Percentiles rank a stretch among this genome's conserved stretches.
phyloP scores from a whole-genome alignment of 345 rosid genomes.

The Camelina neglecta region DNA sequence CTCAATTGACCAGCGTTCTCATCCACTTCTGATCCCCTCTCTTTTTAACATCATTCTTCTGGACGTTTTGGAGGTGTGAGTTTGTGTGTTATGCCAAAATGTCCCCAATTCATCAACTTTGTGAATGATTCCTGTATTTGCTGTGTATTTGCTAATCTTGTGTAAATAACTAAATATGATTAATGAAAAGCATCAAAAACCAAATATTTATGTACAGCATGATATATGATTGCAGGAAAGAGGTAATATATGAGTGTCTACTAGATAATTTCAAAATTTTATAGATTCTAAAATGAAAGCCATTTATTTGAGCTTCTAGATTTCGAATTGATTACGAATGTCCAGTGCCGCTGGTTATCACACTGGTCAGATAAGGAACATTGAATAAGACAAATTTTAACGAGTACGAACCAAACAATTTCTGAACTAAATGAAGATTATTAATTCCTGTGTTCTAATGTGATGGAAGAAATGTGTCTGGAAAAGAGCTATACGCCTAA shows the following conservation, averaged over 20 bases:
- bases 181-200: too few relatives aligned
- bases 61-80: conserved; percentile 9
- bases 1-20: conserved; percentile 53
- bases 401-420: neutral
- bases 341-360: neutral
- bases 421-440: neutral
- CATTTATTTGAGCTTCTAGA: neutral
- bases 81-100: conserved; percentile 9
- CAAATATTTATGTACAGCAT: too few relatives aligned
- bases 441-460: neutral
- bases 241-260: too few relatives aligned
- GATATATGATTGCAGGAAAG: too few relatives aligned
- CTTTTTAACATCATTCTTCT: conserved; percentile 23
- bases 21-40: conserved; percentile 25
- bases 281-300: neutral
- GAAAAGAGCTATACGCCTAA: neutral
- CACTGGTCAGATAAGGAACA: neutral
- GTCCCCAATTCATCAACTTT: neutral
- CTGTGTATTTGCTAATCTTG: neutral
- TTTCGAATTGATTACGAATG: neutral
- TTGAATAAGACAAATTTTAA: neutral
- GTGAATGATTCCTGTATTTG: neutral
- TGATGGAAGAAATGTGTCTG: neutral
- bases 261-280: too few relatives aligned
- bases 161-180: neutral